Evolutionary conservation across 2,329 filamentous ascomycete genomes (phyloP), one percentile per base, ranked within the genome.

Genomic region (Cercospora sp.): DNA sequence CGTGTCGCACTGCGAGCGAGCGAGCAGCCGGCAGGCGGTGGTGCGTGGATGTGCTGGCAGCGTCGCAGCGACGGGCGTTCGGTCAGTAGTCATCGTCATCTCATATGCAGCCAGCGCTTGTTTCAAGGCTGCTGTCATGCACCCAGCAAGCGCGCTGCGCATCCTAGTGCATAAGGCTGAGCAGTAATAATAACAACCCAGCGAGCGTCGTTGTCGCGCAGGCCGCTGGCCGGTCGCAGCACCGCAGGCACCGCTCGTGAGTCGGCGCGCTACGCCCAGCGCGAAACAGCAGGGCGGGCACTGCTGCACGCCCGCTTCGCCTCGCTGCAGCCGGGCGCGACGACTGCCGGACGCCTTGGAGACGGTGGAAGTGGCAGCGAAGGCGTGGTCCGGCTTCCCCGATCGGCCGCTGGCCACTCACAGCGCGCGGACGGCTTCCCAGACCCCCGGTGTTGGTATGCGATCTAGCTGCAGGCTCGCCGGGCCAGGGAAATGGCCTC

Each of bases 241-340:
- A 55, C 53, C 42, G 59, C 64, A 63, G 58, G 64, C 64, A 57
- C 59, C 64, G 64, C 62, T 58, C 26, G 33, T 30, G 33, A 42
- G 36, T 62, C 36, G 33, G 40, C 26, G 33, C 53, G 53, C 45
- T 23, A 51, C 45, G 45, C 45, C 20, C 16, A 20, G 42, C 18
- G 51, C 60, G 60, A 63, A 63, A 33, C 60, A 26, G 12, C 33
- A 31, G 45, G n/a, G 23, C 28, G 23, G n/a, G 40, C 30, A 28
- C 65, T 60, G 26, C 65, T 67, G 66, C 68, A 64, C 60, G 63
- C 18, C 66, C 63, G 66, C 69, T 65, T 65, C 66, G 69, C 66
- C 66, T 66, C 64, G 68, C 62, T 63, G 61, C 66, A 61, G 60
- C 63, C 57, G 40, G 66, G 45, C 55, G 53, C 55, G 28, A 23